These are phyloP conservation scores for Rhododendron simsii DNA, from an alignment of 148 eudicot species.

Conservation along the genomic window DNA sequence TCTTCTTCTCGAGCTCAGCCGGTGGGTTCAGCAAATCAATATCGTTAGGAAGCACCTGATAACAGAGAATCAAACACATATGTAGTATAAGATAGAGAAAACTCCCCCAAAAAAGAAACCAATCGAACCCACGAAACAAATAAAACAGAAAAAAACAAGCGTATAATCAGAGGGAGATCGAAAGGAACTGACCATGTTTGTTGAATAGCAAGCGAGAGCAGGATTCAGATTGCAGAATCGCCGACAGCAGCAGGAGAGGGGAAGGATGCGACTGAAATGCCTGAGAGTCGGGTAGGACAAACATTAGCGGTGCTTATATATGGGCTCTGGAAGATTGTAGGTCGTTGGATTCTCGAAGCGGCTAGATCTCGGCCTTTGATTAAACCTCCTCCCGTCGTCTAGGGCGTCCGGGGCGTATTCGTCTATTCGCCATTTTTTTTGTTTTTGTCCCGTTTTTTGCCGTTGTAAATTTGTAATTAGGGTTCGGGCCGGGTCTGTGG, in stretches of 20 bases:
- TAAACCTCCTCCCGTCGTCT: neutral
- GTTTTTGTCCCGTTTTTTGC: neutral
- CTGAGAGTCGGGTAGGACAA: neutral
- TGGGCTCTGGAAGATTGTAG: neutral
- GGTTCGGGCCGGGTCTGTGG: neutral
- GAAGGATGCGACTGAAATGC: neutral
- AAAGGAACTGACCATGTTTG: neutral
- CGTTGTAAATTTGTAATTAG: neutral
- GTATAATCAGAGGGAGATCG: neutral
- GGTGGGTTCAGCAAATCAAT: conserved; percentile 26
- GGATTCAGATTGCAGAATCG: neutral
- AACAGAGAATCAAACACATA: neutral
- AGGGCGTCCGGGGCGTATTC: neutral
- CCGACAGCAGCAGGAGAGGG: neutral
- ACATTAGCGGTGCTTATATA: neutral
- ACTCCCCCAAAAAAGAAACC: neutral
- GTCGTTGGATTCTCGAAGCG: neutral
- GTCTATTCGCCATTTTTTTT: neutral
- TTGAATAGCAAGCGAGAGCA: neutral
- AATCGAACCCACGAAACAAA: neutral
- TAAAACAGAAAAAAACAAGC: neutral
- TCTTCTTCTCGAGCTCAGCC: conserved; percentile 25
- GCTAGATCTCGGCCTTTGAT: conserved; percentile 1
- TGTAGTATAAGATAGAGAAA: neutral
- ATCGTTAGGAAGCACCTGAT: conserved; percentile 25